Evolutionary conservation across 306 rosid genomes (phyloP).

Genomic region (Corylus avellana): DNA sequence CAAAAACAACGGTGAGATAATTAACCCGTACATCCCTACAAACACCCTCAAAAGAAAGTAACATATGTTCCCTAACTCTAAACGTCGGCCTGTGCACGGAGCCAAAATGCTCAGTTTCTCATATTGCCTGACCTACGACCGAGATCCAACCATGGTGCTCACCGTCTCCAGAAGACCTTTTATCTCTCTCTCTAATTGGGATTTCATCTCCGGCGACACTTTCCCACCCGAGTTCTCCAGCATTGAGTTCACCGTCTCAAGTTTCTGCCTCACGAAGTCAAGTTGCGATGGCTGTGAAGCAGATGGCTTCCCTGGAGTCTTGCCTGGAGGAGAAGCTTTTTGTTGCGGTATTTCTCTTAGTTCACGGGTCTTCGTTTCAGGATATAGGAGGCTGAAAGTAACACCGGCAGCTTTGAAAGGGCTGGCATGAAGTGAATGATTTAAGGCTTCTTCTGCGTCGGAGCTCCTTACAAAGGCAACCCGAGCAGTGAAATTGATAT

Average conservation of each 20-base stretch:
- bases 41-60: constrained; percentile 21
- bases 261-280: constrained; percentile 47
- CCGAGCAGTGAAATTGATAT: constrained; percentile 53
- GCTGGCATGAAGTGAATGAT: constrained; percentile 41
- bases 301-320: constrained; percentile 27
- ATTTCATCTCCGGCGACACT: constrained; percentile 38
- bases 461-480: constrained; percentile 45
- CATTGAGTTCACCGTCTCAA: constrained; percentile 51
- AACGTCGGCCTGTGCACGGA: constrained; percentile 4
- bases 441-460: constrained; percentile 62
- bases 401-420: constrained; percentile 56
- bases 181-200: constrained; percentile 46
- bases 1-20: background rate
- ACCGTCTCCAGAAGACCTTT: constrained; percentile 65
- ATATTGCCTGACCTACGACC: constrained; percentile 31
- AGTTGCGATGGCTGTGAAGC: constrained; percentile 41
- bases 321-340: constrained; percentile 28
- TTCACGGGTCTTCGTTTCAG: constrained; percentile 43
- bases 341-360: constrained; percentile 36
- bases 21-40: constrained; percentile 14
- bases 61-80: constrained; percentile 36
- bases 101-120: constrained; percentile 8
- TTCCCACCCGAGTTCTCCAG: constrained; percentile 46
- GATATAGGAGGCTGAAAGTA: constrained; percentile 42
- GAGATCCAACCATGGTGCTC: constrained; percentile 50